Conservation (phyloP, 2,329 filamentous ascomycete species). For the Pseudogymnoascus sp. region DNA sequence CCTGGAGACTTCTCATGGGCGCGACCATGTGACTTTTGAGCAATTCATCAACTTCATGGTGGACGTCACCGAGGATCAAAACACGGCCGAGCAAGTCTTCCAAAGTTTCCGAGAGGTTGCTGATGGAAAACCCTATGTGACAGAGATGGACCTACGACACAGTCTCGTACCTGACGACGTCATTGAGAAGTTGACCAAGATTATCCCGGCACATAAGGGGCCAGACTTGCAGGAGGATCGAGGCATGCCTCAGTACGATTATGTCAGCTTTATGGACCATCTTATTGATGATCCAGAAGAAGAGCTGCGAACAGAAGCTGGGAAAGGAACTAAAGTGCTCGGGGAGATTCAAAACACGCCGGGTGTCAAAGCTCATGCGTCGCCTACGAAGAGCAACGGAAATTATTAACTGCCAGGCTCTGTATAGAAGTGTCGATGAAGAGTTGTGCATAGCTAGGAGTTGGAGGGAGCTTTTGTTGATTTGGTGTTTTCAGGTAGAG, state of each 20-base stretch:
- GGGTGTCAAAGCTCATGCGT: not conserved
- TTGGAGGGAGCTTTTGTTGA: conserved; percentile 1
- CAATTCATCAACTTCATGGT: conserved; percentile 99
- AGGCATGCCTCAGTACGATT: conserved; percentile 83
- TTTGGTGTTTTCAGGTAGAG: not conserved
- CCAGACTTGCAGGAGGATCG: conserved; percentile 82
- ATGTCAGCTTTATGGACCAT: conserved; percentile 94
- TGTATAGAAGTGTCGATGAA: conserved; percentile 2
- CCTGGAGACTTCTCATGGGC: conserved; percentile 71
- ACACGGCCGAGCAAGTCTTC: conserved; percentile 96
- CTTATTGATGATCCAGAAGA: conserved; percentile 45
- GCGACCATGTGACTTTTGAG: conserved; percentile 84
- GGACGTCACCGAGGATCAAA: conserved; percentile 96
- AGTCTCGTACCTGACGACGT: conserved; percentile 94
- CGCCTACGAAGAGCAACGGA: conserved; percentile 1
- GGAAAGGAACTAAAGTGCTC: conserved; percentile 1
- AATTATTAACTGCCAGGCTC: conserved; percentile 2
- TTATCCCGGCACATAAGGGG: conserved; percentile 77
- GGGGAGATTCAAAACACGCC: conserved; percentile 1
- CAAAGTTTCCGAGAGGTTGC: conserved; percentile 96
- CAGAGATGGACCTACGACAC: conserved; percentile 92
- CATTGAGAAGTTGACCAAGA: conserved; percentile 82
- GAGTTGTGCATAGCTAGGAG: conserved; percentile 6
- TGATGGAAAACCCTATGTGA: conserved; percentile 97
- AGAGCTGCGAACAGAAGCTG: not conserved